These are phyloP conservation scores for Hemileccinum impolitum DNA, from an alignment of 768 basidiomycete genomes.

Conservation along the genomic window DNA sequence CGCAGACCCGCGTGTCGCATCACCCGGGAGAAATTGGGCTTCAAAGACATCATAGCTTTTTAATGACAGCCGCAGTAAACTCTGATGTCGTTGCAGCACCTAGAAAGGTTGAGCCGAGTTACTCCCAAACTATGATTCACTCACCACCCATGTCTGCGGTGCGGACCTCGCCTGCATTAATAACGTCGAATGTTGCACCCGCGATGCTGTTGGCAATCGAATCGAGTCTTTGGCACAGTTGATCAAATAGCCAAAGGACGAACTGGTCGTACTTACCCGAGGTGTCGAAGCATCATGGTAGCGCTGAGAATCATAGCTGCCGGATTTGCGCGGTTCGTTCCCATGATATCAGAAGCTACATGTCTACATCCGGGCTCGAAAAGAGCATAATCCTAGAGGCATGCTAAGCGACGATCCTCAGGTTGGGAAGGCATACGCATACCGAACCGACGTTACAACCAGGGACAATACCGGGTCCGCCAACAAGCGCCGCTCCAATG, in stretches of 20 bases:
- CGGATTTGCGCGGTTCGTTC: conserved; percentile 93
- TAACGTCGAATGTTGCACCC: conserved; percentile 87
- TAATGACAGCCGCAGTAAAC: conserved; percentile 90
- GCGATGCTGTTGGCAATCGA: conserved; percentile 92
- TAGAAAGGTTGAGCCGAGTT: conserved; percentile 27
- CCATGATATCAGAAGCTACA: conserved; percentile 94
- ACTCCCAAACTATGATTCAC: conserved; percentile 23
- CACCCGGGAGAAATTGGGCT: conserved; percentile 6
- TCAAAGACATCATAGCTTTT: conserved; percentile 49
- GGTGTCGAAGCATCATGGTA: conserved; percentile 96
- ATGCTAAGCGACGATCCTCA: background rate
- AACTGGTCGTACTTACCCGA: conserved; percentile 58
- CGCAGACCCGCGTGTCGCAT: background rate
- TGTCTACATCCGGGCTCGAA: conserved; percentile 99
- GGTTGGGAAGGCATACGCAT: conserved; percentile 21
- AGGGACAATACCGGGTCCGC: conserved; percentile 96
- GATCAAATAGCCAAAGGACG: conserved; percentile 15
- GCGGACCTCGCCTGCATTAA: conserved; percentile 81
- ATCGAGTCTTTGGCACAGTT: conserved; percentile 61
- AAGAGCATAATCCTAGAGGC: conserved; percentile 81
- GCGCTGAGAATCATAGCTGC: conserved; percentile 96
- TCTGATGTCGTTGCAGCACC: conserved; percentile 91
- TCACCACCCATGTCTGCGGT: conserved; percentile 95
- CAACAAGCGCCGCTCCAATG: conserved; percentile 97
- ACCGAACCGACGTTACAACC: conserved; percentile 97